phyloP scores from a whole-genome alignment of 2,329 filamentous ascomycete species.

The Myrmaecium sp. region DNA sequence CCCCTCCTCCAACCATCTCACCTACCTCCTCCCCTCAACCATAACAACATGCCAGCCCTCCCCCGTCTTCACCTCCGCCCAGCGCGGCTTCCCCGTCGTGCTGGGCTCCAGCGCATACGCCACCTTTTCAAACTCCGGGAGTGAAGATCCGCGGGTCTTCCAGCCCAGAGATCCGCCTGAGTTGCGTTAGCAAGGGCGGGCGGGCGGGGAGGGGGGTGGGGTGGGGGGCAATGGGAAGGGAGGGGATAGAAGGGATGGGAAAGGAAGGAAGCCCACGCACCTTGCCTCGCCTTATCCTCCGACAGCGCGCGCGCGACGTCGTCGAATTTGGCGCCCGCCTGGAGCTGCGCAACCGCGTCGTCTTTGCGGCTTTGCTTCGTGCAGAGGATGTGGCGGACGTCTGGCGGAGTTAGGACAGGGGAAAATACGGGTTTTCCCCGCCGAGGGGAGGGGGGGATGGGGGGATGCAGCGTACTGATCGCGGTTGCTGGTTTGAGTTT shows the following conservation, averaged over 20 bases:
- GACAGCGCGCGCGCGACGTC: slow-evolving; percentile 56
- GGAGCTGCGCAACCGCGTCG: slow-evolving; percentile 52
- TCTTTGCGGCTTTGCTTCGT: slow-evolving; percentile 66
- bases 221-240: not conserved
- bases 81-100: slow-evolving; percentile 45
- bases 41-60: slow-evolving; percentile 72
- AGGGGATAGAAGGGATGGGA: not conserved
- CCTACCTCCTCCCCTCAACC: slow-evolving; percentile 48
- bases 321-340: slow-evolving; percentile 53
- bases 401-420: not conserved
- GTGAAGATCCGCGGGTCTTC: slow-evolving; percentile 51
- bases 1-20: no score
- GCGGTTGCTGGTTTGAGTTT: slow-evolving; percentile 46
- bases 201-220: not conserved
- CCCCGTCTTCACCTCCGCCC: slow-evolving; percentile 53
- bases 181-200: not conserved
- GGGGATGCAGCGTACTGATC: slow-evolving; percentile 29
- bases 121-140: slow-evolving; percentile 54
- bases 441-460: not conserved
- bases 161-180: slow-evolving; percentile 54
- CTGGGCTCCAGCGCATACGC: slow-evolving; percentile 54
- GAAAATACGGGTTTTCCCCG: not conserved
- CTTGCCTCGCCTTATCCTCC: slow-evolving; percentile 59
- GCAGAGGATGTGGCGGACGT: slow-evolving; percentile 61
- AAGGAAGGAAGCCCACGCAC: slow-evolving; percentile 12